These are phyloP conservation scores for Phytophthora multivora DNA, from an alignment of 352 stramenopile species.

Conservation along the genomic window DNA sequence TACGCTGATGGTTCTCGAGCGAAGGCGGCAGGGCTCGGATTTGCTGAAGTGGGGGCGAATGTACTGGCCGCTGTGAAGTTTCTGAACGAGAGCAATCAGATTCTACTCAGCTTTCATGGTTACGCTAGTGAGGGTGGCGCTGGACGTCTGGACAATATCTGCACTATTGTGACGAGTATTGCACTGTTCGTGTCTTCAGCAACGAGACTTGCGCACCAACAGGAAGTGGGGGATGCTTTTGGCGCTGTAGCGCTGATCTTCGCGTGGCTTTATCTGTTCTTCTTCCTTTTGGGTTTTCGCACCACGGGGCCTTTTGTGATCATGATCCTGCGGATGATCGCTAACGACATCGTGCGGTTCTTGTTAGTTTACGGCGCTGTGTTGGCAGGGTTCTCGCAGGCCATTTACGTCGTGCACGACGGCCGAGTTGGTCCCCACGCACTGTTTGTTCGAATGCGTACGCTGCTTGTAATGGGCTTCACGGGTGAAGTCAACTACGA, in stretches of 20 bases:
- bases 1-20: slow-evolving; percentile 28
- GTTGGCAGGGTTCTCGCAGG: slow-evolving; percentile 58
- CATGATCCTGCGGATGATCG: slow-evolving; percentile 71
- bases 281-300: slow-evolving; percentile 70
- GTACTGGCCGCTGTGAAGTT: slow-evolving; percentile 48
- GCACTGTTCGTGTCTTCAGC: slow-evolving; percentile 39
- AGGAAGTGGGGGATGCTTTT: slow-evolving; percentile 50
- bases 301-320: slow-evolving; percentile 69
- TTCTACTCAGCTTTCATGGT: slow-evolving; percentile 42
- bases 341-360: slow-evolving; percentile 64
- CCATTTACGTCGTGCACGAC: slow-evolving; percentile 62
- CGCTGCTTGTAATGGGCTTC: slow-evolving; percentile 61
- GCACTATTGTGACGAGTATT: slow-evolving; percentile 43
- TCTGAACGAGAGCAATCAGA: slow-evolving; percentile 56
- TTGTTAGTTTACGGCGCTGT: slow-evolving; percentile 60
- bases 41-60: slow-evolving; percentile 40
- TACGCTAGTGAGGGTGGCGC: slow-evolving; percentile 55
- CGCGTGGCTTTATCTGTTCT: slow-evolving; percentile 70
- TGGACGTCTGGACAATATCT: slow-evolving; percentile 59
- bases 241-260: slow-evolving; percentile 52
- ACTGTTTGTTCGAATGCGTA: slow-evolving; percentile 50
- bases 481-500: slow-evolving; percentile 67
- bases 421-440: slow-evolving; percentile 30
- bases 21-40: slow-evolving; percentile 28
- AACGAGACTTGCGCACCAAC: slow-evolving; percentile 19